These are phyloP conservation scores for Suhomyces coccinellae DNA, from an alignment of 1,139 yeast genomes.

Conservation along the genomic window DNA sequence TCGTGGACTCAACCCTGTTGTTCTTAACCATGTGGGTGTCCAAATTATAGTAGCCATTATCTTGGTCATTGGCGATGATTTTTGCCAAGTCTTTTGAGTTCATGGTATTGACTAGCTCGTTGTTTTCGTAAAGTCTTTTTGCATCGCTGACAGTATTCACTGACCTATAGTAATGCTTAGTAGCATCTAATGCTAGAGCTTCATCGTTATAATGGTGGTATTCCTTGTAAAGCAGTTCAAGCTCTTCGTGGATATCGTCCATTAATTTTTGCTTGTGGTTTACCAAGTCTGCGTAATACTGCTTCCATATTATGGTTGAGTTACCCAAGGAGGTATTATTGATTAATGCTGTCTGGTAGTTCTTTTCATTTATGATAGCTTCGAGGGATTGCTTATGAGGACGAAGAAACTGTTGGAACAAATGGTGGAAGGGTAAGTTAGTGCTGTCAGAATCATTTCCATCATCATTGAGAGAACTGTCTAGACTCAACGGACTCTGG, in stretches of 20 bases:
- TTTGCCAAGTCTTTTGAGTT: slow-evolving; percentile 7
- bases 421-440: slow-evolving; percentile 31
- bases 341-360: slow-evolving; percentile 31
- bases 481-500: slow-evolving; percentile 39
- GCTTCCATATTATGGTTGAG: slow-evolving; percentile 36
- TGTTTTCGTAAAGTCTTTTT: slow-evolving; percentile 11
- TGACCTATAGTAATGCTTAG: slow-evolving; percentile 35
- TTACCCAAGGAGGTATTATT: slow-evolving; percentile 26
- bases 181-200: slow-evolving; percentile 14
- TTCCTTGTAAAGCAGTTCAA: slow-evolving; percentile 29
- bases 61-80: slow-evolving; percentile 23
- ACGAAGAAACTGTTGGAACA: slow-evolving; percentile 29
- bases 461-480: slow-evolving; percentile 22
- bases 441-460: slow-evolving; percentile 8
- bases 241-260: slow-evolving; percentile 25
- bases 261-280: slow-evolving; percentile 26
- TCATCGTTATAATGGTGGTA: slow-evolving; percentile 23
- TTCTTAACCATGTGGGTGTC: slow-evolving; percentile 28
- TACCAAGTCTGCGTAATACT: slow-evolving; percentile 28
- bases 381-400: slow-evolving; percentile 28
- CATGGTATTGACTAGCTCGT: slow-evolving; percentile 9
- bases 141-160: slow-evolving; percentile 24
- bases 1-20: slow-evolving; percentile 38
- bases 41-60: slow-evolving; percentile 26
- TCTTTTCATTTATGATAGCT: slow-evolving; percentile 30